Percentiles rank a stretch among this genome's conserved stretches.
Conservation (phyloP, 2,329 filamentous ascomycete genomes). For the Didymosphaeria variabile region DNA sequence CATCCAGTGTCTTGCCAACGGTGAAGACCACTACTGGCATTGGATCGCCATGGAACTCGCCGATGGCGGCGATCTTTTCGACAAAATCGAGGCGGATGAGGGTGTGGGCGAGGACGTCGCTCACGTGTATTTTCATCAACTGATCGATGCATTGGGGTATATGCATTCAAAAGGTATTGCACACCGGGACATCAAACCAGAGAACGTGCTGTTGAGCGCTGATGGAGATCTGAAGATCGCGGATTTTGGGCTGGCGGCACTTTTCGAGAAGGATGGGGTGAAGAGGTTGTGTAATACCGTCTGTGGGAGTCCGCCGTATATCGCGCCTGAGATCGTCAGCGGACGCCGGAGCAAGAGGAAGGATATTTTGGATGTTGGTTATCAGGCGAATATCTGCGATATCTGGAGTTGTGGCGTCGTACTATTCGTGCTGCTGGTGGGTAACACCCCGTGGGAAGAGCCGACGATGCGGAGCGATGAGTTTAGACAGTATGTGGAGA, state of each 20-base stretch:
- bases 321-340: conserved; percentile 86
- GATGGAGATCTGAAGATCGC: conserved; percentile 91
- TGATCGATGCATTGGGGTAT: conserved; percentile 88
- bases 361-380: conserved; percentile 64
- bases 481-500: conserved; percentile 85
- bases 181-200: conserved; percentile 78
- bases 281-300: conserved; percentile 86
- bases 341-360: conserved; percentile 59
- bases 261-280: conserved; percentile 89
- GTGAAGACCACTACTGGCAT: conserved; percentile 85
- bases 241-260: conserved; percentile 93
- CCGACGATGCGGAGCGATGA: conserved; percentile 88
- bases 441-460: conserved; percentile 98
- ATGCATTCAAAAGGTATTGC: conserved; percentile 97
- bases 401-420: conserved; percentile 99
- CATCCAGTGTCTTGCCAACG: conserved; percentile 89
- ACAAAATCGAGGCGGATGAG: conserved; percentile 98
- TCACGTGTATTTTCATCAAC: conserved; percentile 93
- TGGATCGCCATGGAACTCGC: conserved; percentile 99
- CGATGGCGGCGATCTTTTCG: conserved; percentile 94
- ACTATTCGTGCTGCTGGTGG: conserved; percentile 92
- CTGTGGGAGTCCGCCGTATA: conserved; percentile 96
- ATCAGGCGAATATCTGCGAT: conserved; percentile 82
- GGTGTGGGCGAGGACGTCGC: conserved; percentile 95
- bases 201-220: conserved; percentile 90